phyloP scores from a whole-genome alignment of 441 rosid genomes.

The Caryocar brasiliense region DNA sequence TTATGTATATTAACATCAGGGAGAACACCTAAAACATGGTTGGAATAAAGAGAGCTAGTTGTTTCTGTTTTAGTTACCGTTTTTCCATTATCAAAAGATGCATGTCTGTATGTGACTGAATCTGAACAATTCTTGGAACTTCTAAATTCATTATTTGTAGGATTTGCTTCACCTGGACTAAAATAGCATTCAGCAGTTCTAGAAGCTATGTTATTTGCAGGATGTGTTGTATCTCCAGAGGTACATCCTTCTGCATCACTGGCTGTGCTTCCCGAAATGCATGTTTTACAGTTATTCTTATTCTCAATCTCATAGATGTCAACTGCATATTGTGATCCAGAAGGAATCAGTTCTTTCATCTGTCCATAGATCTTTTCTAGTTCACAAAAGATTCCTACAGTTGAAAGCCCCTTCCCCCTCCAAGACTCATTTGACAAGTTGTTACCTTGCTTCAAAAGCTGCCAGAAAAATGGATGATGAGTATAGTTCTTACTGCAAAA shows the following conservation, averaged over 20 bases:
- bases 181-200: too few species aligned
- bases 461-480: conserved; percentile 13
- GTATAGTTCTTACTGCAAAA: conserved; percentile 6
- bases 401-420: conserved; percentile 20
- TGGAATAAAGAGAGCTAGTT: conserved; percentile 24
- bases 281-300: conserved; percentile 14
- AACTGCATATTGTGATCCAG: conserved; percentile 8
- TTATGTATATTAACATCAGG: conserved; percentile 15
- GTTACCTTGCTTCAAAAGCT: conserved; percentile 15
- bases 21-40: conserved; percentile 22
- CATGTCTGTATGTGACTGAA: conserved; percentile 17
- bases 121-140: conserved; percentile 14
- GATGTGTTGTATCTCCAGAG: conserved; percentile 18
- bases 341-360: conserved; percentile 39
- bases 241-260: conserved; percentile 8
- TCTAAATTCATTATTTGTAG: too few species aligned
- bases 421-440: conserved; percentile 17
- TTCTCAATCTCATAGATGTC: conserved; percentile 15
- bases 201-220: too few species aligned
- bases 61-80: conserved; percentile 3
- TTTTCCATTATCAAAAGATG: conserved; percentile 9
- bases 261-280: conserved; percentile 9
- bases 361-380: conserved; percentile 27
- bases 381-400: conserved; percentile 22
- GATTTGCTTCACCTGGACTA: too few species aligned